phyloP scores from a whole-genome alignment of 495 filamentous ascomycete genomes.

The Tuber indicum region DNA sequence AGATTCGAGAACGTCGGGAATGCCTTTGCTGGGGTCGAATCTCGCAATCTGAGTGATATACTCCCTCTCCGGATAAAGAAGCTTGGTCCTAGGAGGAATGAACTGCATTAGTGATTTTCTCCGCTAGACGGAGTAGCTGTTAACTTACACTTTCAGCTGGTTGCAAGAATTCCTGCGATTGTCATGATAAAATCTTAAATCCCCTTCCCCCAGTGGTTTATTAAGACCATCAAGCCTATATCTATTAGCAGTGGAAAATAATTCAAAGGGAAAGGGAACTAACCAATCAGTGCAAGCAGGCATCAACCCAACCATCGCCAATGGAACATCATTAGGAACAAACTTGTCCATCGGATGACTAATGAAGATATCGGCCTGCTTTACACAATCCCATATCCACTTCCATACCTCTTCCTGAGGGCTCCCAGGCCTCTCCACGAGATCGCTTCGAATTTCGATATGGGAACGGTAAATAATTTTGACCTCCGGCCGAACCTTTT shows the following conservation, averaged over 20 bases:
- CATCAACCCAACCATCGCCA: slow-evolving; percentile 65
- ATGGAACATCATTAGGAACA: slow-evolving; percentile 62
- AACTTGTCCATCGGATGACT: slow-evolving; percentile 74
- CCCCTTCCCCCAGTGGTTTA: slow-evolving; percentile 68
- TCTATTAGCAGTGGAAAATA: background rate
- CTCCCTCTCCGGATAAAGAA: slow-evolving; percentile 63
- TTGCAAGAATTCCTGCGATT: slow-evolving; percentile 63
- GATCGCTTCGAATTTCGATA: slow-evolving; percentile 75
- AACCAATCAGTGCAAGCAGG: slow-evolving; percentile 80
- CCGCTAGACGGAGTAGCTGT: background rate
- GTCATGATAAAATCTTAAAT: slow-evolving; percentile 67
- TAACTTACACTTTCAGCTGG: slow-evolving; percentile 51
- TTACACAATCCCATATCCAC: slow-evolving; percentile 67
- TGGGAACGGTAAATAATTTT: slow-evolving; percentile 77
- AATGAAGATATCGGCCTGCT: slow-evolving; percentile 70
- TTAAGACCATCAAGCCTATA: slow-evolving; percentile 74
- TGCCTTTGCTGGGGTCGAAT: slow-evolving; percentile 83
- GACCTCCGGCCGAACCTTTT: slow-evolving; percentile 57
- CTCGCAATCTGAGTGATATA: slow-evolving; percentile 79
- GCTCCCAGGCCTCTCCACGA: slow-evolving; percentile 55
- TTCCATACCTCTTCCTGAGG: slow-evolving; percentile 71
- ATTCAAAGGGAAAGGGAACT: slow-evolving; percentile 14
- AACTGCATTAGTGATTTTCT: slow-evolving; percentile 11
- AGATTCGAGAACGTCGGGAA: slow-evolving; percentile 68
- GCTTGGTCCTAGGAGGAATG: slow-evolving; percentile 49